Percentiles rank a stretch among this genome's conserved stretches.
Evolutionary conservation across 2,329 filamentous ascomycete species (phyloP).

Genomic region (Pseudogymnoascus sp.): DNA sequence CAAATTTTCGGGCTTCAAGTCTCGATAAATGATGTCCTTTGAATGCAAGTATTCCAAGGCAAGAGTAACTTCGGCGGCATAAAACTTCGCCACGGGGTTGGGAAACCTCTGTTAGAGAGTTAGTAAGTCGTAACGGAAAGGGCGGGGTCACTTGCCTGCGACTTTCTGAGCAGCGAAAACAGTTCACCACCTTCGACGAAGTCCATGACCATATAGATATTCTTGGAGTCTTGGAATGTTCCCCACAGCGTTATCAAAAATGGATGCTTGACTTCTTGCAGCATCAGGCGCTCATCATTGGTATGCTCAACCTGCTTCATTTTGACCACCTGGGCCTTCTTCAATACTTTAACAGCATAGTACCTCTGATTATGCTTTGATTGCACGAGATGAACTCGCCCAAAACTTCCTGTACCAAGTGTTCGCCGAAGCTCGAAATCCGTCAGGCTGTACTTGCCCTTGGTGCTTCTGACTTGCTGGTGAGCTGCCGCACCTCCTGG

Average conservation of each 20-base stretch:
- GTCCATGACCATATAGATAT: slow-evolving; percentile 99
- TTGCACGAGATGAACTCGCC: slow-evolving; percentile 90
- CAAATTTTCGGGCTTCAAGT: slow-evolving; percentile 91
- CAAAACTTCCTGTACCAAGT: slow-evolving; percentile 92
- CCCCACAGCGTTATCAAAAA: slow-evolving; percentile 98
- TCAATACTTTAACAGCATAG: slow-evolving; percentile 97
- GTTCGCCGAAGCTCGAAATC: slow-evolving; percentile 90
- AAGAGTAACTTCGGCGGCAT: slow-evolving; percentile 92
- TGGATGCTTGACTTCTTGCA: slow-evolving; percentile 93
- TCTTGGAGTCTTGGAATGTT: slow-evolving; percentile 91
- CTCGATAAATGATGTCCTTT: slow-evolving; percentile 94
- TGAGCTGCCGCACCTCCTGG: slow-evolving; percentile 9
- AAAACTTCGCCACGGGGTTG: slow-evolving; percentile 98
- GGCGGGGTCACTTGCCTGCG: slow-evolving; percentile 45
- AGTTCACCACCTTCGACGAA: slow-evolving; percentile 98
- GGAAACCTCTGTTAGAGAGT: slow-evolving; percentile 67
- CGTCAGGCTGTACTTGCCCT: slow-evolving; percentile 89
- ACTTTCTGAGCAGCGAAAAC: slow-evolving; percentile 91
- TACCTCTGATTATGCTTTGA: slow-evolving; percentile 97
- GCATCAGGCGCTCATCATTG: slow-evolving; percentile 93
- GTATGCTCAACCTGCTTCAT: slow-evolving; percentile 99
- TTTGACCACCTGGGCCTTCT: slow-evolving; percentile 97
- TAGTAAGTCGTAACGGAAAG: slow-evolving; percentile 9
- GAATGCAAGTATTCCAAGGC: slow-evolving; percentile 92
- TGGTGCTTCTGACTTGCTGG: slow-evolving; percentile 57